These are phyloP conservation scores for Suhomyces sp. DNA, from an alignment of 805 yeast species.

Conservation along the genomic window DNA sequence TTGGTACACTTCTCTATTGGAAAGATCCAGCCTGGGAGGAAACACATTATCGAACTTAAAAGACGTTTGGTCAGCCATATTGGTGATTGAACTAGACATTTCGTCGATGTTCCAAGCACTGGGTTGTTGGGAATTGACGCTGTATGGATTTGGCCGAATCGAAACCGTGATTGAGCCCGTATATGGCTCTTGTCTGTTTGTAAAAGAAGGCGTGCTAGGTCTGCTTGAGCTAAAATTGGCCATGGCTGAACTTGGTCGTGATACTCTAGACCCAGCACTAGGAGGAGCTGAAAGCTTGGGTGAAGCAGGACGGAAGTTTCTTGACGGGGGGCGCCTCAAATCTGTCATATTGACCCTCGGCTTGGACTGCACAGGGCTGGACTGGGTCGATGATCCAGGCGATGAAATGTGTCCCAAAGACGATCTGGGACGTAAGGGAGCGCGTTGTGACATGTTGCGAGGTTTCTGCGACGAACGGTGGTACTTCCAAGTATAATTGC, in stretches of 20 bases:
- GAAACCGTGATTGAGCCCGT: constrained; percentile 75
- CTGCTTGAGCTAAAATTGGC: constrained; percentile 25
- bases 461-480: background rate
- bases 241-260: constrained; percentile 37
- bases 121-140: constrained; percentile 30
- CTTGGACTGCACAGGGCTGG: constrained; percentile 2
- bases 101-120: constrained; percentile 48
- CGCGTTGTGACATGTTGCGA: constrained; percentile 15
- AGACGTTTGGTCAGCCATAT: constrained; percentile 53
- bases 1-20: constrained; percentile 62
- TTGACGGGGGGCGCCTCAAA: constrained; percentile 29
- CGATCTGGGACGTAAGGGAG: constrained; percentile 28
- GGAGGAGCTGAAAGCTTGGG: constrained; percentile 18
- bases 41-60: constrained; percentile 81
- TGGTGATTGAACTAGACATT: constrained; percentile 37
- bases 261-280: constrained; percentile 9
- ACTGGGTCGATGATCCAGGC: background rate
- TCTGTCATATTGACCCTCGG: constrained; percentile 17
- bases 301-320: constrained; percentile 30
- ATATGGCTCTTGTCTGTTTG: constrained; percentile 40
- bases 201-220: constrained; percentile 37
- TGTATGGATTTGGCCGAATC: constrained; percentile 70
- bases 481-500: background rate
- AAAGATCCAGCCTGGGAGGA: constrained; percentile 40
- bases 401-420: constrained; percentile 17